Percentiles rank a stretch among this genome's conserved stretches.
phyloP scores from a whole-genome alignment of 257 asterid species.

The Buddleja alternifolia region DNA sequence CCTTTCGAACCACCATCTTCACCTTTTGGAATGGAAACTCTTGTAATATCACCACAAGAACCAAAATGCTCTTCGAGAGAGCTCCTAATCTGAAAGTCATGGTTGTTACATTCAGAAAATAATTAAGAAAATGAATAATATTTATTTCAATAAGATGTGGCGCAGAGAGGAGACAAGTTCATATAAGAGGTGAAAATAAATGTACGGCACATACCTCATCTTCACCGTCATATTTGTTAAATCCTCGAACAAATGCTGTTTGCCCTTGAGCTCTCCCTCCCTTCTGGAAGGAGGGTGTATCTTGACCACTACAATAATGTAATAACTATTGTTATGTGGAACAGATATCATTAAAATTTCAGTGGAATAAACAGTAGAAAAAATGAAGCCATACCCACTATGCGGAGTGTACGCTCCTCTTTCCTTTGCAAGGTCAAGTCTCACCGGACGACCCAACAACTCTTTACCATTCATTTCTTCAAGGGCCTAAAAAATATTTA shows the following conservation, averaged over 20 bases:
- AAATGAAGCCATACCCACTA: constrained; percentile 52
- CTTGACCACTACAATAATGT: constrained; percentile 39
- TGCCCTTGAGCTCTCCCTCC: constrained; percentile 43
- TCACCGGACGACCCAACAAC: constrained; percentile 65
- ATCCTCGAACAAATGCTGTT: constrained; percentile 71
- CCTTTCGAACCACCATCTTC: constrained; percentile 70
- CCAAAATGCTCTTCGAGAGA: constrained; percentile 68
- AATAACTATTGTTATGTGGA: background rate
- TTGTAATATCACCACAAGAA: constrained; percentile 73
- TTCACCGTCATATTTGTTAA: constrained; percentile 52
- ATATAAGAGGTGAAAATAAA: background rate
- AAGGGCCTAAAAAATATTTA: constrained; percentile 54
- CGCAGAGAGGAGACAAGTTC: background rate
- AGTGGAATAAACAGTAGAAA: background rate
- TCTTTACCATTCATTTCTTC: constrained; percentile 64
- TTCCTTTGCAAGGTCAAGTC: constrained; percentile 67
- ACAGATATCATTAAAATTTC: background rate
- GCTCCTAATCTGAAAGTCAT: constrained; percentile 58
- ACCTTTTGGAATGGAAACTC: constrained; percentile 61
- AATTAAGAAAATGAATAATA: too few relatives aligned
- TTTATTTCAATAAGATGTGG: background rate
- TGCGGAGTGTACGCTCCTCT: constrained; percentile 62
- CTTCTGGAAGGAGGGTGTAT: constrained; percentile 50
- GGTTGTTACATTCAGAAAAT: background rate
- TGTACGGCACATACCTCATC: constrained; percentile 46